Base-by-base conservation (phyloP, 2,329 filamentous ascomycete genomes). In the Claviceps paspali region DNA sequence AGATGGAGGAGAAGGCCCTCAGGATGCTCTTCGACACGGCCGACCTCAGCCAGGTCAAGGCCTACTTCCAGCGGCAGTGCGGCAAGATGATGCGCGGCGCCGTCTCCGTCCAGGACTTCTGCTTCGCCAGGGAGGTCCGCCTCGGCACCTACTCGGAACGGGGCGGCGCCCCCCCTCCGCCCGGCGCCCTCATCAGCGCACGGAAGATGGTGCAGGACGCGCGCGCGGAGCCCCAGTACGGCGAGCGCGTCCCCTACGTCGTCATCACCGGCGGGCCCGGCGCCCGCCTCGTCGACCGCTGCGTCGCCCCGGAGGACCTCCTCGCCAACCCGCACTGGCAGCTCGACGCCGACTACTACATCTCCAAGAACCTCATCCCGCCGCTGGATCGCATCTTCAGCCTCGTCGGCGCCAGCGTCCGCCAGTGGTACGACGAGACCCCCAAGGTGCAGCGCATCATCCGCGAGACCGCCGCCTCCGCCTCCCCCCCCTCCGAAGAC, bases 331-430 rank as follows among this genome's bases (percentile, higher is more conserved):
- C 82, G 17, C 74, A 88, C 48, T 72, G 80, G 35, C 78, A 85
- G 48, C 70, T 98, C 14, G 91, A 98, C 51, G 79, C 87, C 0
- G 86, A 95, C 48, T 98, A 98, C 59, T 98, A 98, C 62, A 96
- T 98, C 50, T 76, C 73, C 14, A 96, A 95, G 63, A 96, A 95
- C 53, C 54, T 98, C 7, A 92, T 98, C 35, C 91, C 91, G 5
- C 91, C 91, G 0, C 69, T 98, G 0, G 88, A 96, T 57, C 79
- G 91, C 21, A 95, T 98, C 45, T 95, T 98, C 64, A 94, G 91
- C 51, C 77, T 98, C 3, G 82, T 96, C 2, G 91, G 91, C 6
- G 91, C 86, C 23, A 93, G 91, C 53, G 82, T 96, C 0, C 66
- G 82, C 14, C 71, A 75, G 41, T 98, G 91, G 91, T 96, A 86